Evolutionary conservation across 495 filamentous ascomycete species (phyloP).

Genomic region (Aspergillus wentii): DNA sequence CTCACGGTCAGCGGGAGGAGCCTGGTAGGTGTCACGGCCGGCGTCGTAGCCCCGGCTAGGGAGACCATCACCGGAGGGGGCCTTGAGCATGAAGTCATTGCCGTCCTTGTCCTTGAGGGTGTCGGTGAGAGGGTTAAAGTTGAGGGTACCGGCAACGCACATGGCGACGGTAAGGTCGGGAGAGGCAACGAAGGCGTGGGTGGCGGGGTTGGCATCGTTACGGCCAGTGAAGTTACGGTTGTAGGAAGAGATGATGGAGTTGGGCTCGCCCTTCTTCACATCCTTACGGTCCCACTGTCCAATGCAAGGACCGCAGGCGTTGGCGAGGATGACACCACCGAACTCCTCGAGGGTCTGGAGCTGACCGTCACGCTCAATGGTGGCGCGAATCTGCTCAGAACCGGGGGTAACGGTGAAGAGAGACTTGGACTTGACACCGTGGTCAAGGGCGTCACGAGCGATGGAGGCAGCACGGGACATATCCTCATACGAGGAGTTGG

Average conservation of each 20-base stretch:
- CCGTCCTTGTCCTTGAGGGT: slow-evolving; percentile 93
- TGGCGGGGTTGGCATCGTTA: slow-evolving; percentile 98
- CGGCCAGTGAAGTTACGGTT: slow-evolving; percentile 99
- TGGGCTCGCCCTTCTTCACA: slow-evolving; percentile 93
- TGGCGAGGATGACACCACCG: slow-evolving; percentile 92
- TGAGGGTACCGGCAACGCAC: slow-evolving; percentile 82
- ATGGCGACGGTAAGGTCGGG: slow-evolving; percentile 93
- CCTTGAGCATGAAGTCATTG: slow-evolving; percentile 85
- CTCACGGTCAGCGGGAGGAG: slow-evolving; percentile 76
- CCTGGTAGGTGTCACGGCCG: slow-evolving; percentile 94
- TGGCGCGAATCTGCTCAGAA: slow-evolving; percentile 96
- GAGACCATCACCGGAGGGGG: slow-evolving; percentile 78
- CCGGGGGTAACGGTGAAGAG: slow-evolving; percentile 94
- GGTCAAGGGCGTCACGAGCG: slow-evolving; percentile 87
- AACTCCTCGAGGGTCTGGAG: slow-evolving; percentile 96
- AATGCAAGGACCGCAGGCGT: slow-evolving; percentile 84
- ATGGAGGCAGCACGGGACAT: slow-evolving; percentile 96
- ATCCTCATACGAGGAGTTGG: slow-evolving; percentile 99
- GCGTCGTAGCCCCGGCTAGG: slow-evolving; percentile 84
- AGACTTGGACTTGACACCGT: slow-evolving; percentile 91
- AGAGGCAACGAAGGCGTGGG: slow-evolving; percentile 97
- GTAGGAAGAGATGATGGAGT: slow-evolving; percentile 95
- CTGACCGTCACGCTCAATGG: slow-evolving; percentile 92
- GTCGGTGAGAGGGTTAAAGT: slow-evolving; percentile 97
- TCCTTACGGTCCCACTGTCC: slow-evolving; percentile 92